phyloP scores from a whole-genome alignment of 2,329 filamentous ascomycete species.

The Penicillium digitatum region DNA sequence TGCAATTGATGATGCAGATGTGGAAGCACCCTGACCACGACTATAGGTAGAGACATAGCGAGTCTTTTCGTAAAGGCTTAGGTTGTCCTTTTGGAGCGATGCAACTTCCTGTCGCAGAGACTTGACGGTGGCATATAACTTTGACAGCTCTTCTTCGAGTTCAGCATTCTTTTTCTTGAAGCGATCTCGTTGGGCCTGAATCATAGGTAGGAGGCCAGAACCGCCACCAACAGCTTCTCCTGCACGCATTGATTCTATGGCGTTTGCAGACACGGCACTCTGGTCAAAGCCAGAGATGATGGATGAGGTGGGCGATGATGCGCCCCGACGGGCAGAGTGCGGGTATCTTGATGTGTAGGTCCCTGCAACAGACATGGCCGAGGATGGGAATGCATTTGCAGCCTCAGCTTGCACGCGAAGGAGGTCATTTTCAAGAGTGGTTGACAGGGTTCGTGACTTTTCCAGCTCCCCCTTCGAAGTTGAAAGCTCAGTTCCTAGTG shows the following conservation, averaged over 20 bases:
- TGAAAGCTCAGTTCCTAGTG: constrained; percentile 77
- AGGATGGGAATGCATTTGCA: constrained; percentile 73
- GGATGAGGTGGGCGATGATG: constrained; percentile 86
- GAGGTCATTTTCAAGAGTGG: constrained; percentile 88
- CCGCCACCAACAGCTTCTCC: constrained; percentile 70
- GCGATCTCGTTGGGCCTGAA: constrained; percentile 93
- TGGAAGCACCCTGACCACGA: constrained; percentile 59
- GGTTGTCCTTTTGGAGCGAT: constrained; percentile 90
- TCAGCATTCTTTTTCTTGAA: constrained; percentile 96
- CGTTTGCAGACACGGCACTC: constrained; percentile 48
- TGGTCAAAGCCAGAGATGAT: constrained; percentile 97
- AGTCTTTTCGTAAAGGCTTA: constrained; percentile 95
- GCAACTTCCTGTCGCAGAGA: constrained; percentile 86
- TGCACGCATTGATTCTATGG: constrained; percentile 57
- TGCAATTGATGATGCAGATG: constrained; percentile 59
- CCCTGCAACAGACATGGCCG: constrained; percentile 85
- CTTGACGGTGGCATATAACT: constrained; percentile 75
- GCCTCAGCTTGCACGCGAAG: constrained; percentile 81
- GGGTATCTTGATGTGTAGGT: constrained; percentile 81
- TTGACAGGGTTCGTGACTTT: constrained; percentile 75
- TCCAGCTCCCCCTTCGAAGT: constrained; percentile 81
- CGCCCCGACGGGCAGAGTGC: constrained; percentile 64
- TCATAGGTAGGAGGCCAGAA: constrained; percentile 92
- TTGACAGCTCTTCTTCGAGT: constrained; percentile 83
- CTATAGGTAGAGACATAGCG: constrained; percentile 94